phyloP scores from a whole-genome alignment of 2,329 filamentous ascomycete species.

The Cadophora luteo-olivacea region DNA sequence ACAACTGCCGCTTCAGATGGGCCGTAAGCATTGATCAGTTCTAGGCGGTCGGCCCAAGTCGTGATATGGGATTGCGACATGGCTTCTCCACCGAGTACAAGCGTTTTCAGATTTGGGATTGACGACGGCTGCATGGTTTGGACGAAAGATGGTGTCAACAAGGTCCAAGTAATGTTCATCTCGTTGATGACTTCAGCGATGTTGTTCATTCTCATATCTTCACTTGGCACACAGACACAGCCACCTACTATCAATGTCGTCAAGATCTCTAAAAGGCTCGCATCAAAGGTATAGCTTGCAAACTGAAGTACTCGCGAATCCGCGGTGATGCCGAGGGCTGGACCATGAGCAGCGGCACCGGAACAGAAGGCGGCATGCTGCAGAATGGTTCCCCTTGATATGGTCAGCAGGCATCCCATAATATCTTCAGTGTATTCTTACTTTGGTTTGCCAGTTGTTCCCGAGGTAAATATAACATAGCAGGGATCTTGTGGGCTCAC shows the following conservation, averaged over 20 bases:
- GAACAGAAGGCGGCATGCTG: constrained; percentile 29
- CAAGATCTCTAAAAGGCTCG: constrained; percentile 33
- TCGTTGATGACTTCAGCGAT: constrained; percentile 7
- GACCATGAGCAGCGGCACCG: constrained; percentile 19
- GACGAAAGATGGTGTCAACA: constrained; percentile 59
- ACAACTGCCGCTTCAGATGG: constrained; percentile 68
- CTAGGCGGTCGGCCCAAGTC: constrained; percentile 45
- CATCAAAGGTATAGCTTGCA: constrained; percentile 36
- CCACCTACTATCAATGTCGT: constrained; percentile 32
- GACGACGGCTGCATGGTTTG: constrained; percentile 87
- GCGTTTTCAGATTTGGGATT: constrained; percentile 70
- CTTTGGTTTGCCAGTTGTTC: constrained; percentile 30
- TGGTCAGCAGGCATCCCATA: neutral
- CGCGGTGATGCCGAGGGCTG: neutral
- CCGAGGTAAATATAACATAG: constrained; percentile 32
- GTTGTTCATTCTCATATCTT: constrained; percentile 31
- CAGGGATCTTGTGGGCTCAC: constrained; percentile 4
- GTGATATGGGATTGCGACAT: constrained; percentile 60
- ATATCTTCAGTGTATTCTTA: neutral
- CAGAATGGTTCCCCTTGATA: constrained; percentile 21
- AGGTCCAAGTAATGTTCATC: constrained; percentile 50
- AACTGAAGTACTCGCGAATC: constrained; percentile 33
- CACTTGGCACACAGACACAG: constrained; percentile 34
- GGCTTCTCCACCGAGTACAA: constrained; percentile 91
- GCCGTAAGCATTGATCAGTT: constrained; percentile 65